Percentiles rank a stretch among this genome's conserved stretches.
Evolutionary conservation across 371 early-diverging fungal genomes (phyloP).

Genomic region (Syncephalastrum contaminatum): DNA sequence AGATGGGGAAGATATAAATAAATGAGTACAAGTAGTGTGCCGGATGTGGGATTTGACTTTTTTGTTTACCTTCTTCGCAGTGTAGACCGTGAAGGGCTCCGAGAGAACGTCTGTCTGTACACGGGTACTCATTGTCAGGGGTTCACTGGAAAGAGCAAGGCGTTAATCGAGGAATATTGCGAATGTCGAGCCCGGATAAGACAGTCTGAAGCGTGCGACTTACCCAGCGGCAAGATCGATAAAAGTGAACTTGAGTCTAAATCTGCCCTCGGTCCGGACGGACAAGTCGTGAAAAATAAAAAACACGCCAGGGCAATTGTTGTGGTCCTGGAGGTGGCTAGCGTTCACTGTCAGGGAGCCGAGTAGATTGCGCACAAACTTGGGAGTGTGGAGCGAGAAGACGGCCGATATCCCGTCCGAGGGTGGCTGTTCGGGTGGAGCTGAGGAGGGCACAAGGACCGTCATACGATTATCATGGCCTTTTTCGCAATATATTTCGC

Average conservation of each 20-base stretch:
- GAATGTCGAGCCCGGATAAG: constrained; percentile 18
- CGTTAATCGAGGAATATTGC: not conserved
- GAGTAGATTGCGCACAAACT: constrained; percentile 15
- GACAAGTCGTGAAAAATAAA: constrained; percentile 57
- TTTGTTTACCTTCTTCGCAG: constrained; percentile 37
- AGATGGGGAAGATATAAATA: not conserved
- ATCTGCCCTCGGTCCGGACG: constrained; percentile 44
- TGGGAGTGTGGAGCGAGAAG: constrained; percentile 16
- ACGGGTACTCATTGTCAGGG: constrained; percentile 26
- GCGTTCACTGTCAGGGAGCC: constrained; percentile 19
- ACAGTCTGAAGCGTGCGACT: not conserved
- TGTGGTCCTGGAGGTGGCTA: constrained; percentile 15
- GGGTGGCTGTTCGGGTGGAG: constrained; percentile 8
- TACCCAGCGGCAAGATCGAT: constrained; percentile 25
- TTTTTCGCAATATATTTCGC: constrained; percentile 21
- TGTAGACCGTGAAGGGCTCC: constrained; percentile 43
- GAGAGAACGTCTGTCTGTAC: constrained; percentile 29
- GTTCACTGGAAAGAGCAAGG: constrained; percentile 15
- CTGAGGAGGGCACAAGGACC: constrained; percentile 12
- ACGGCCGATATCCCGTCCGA: constrained; percentile 2
- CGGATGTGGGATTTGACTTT: not conserved
- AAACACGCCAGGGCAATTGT: constrained; percentile 48
- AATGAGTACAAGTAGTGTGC: not conserved
- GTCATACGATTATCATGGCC: constrained; percentile 11
- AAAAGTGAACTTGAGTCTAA: constrained; percentile 43